Conservation (phyloP, 2,329 filamentous ascomycete genomes). For the Remersonia thermophila region DNA sequence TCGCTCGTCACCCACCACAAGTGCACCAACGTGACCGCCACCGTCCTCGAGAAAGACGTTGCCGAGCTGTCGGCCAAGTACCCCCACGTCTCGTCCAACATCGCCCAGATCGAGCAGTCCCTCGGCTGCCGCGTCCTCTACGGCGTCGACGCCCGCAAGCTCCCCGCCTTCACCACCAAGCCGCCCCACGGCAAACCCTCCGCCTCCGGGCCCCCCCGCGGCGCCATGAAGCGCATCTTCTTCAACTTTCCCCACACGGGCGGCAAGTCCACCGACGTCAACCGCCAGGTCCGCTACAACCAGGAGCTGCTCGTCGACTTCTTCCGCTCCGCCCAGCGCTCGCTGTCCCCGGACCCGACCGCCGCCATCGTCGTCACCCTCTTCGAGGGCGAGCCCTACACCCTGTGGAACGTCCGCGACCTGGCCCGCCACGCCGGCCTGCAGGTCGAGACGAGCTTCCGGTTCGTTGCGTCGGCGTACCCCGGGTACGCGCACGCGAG, state of each 20-base stretch:
- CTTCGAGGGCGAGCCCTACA: slow-evolving; percentile 91
- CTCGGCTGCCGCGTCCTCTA: slow-evolving; percentile 38
- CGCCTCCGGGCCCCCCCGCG: slow-evolving; percentile 7
- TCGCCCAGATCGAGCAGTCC: slow-evolving; percentile 34
- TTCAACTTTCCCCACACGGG: slow-evolving; percentile 98
- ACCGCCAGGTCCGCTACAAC: slow-evolving; percentile 86
- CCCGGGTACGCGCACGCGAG: slow-evolving; percentile 63
- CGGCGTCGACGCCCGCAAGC: slow-evolving; percentile 55
- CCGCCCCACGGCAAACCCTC: slow-evolving; percentile 10
- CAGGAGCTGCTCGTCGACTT: slow-evolving; percentile 64
- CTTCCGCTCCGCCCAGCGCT: slow-evolving; percentile 42
- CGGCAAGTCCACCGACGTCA: slow-evolving; percentile 83
- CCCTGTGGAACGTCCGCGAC: slow-evolving; percentile 87
- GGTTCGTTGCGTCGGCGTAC: slow-evolving; percentile 54
- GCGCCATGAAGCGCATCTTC: slow-evolving; percentile 60
- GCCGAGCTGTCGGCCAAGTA: slow-evolving; percentile 58
- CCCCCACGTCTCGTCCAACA: slow-evolving; percentile 45
- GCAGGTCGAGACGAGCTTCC: slow-evolving; percentile 56
- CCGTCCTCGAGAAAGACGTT: slow-evolving; percentile 48
- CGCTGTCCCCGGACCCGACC: slow-evolving; percentile 34
- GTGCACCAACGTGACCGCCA: slow-evolving; percentile 56
- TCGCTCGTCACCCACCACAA: slow-evolving; percentile 54
- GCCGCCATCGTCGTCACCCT: slow-evolving; percentile 68
- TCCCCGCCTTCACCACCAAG: slow-evolving; percentile 32
- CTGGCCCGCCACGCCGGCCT: slow-evolving; percentile 67